phyloP scores from a whole-genome alignment of 768 basidiomycete species.

The Mycena amicta region DNA sequence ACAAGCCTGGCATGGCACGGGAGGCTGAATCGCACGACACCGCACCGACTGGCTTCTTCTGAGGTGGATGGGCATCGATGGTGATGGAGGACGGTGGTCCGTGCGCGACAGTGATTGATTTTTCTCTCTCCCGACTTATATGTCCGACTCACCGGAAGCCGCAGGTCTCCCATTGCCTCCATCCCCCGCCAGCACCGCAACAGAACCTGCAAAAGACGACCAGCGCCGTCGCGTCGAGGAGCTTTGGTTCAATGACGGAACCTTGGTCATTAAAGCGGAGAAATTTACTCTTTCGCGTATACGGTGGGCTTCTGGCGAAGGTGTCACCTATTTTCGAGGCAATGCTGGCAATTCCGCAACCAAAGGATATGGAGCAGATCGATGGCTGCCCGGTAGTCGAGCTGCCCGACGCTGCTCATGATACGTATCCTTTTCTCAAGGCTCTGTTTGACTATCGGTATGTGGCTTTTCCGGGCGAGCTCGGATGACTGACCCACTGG shows the following conservation, averaged over 20 bases:
- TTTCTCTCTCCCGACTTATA: no score
- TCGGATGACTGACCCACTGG: background rate
- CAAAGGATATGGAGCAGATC: background rate
- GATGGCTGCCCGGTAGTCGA: conserved; percentile 20
- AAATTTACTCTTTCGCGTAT: conserved; percentile 11
- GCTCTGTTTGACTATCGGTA: conserved; percentile 15
- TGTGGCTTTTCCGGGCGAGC: conserved; percentile 1
- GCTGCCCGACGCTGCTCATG: conserved; percentile 8
- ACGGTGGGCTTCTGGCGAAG: conserved; percentile 14
- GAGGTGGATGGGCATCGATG: no score
- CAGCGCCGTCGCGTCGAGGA: conserved; percentile 7
- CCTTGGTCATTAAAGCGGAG: conserved; percentile 6
- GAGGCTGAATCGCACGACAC: no score
- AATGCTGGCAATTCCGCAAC: conserved; percentile 16
- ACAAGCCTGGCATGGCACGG: no score
- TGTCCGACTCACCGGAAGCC: no score
- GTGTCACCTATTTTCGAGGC: conserved; percentile 12
- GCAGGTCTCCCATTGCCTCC: no score
- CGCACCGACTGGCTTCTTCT: no score
- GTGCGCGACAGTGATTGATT: no score
- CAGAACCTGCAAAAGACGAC: no score
- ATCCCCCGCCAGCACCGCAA: no score
- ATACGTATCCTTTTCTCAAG: conserved; percentile 9
- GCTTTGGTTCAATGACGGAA: conserved; percentile 20
- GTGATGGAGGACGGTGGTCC: no score